Evolutionary conservation across 192 early-diverging fungal genomes (phyloP), one percentile per base, ranked within the genome.

Genomic region (Coemansia biformis): DNA sequence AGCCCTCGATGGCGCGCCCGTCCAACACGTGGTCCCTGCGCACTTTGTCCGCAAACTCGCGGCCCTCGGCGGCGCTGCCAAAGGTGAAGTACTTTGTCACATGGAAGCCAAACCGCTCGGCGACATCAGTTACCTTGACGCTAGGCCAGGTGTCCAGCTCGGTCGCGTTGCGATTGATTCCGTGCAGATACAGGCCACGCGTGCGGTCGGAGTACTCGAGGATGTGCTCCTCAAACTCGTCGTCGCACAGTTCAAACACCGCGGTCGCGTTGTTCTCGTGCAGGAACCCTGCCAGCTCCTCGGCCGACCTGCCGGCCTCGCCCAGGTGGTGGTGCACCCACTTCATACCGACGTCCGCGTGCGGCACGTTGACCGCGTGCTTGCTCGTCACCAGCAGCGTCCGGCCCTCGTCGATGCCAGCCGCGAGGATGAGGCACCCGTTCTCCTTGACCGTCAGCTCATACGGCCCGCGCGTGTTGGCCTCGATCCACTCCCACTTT

Each of bases 381-480:
- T 98, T 98, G 41, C 88, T 91, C 16, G 89, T 90, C 2, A 95
- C 91, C 29, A 98, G 31, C 17, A 93, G 63, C 13, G 76, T 54
- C 29, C 63, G 63, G 18, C 78, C 68, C 2, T 69, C 72, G 29
- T 87, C 80, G 17, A 83, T 36, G 0, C 80, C 84, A 3, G 86
- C 59, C 33, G 89, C 83, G 24, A 92, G 86, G 46, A 95, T 93
- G 50, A 98, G 86, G 58, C 93, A 98, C 10, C 95, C 95, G 59
- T 98, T 93, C 61, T 98, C 95, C 73, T 98, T 98, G 19, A 91
- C 75, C 0, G 91, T 92, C 21, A 94, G 68, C 63, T 98, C 87
- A 56, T 90, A 98, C 2, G 95, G 95, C 0, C 88, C 89, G 9
- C 45, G 32, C 0, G 92, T 93, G 22, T 88, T 37, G 2, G 34